These are phyloP conservation scores for Arthrobotrys sinensis DNA, from an alignment of 2,329 filamentous ascomycete species.

Conservation along the genomic window DNA sequence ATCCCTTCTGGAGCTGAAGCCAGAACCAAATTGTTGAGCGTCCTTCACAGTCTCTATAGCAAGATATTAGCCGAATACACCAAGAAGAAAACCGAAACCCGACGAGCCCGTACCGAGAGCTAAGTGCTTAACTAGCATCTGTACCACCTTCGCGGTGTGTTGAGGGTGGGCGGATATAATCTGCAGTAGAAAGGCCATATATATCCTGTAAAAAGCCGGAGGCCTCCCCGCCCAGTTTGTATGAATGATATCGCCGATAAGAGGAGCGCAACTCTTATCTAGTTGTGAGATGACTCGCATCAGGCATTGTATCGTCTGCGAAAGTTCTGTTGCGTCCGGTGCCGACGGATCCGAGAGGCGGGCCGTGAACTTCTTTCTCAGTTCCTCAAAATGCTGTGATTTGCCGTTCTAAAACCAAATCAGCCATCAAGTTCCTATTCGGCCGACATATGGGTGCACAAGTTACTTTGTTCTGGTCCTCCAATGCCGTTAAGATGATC, in stretches of 20 bases:
- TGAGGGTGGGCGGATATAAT: constrained; percentile 86
- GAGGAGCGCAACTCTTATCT: constrained; percentile 73
- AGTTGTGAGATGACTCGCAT: constrained; percentile 75
- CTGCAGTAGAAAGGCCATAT: constrained; percentile 78
- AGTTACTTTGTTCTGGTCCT: constrained; percentile 55
- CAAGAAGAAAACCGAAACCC: constrained; percentile 67
- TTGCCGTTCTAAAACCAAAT: constrained; percentile 25
- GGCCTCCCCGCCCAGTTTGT: constrained; percentile 78
- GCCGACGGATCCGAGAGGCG: constrained; percentile 65
- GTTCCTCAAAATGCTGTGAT: constrained; percentile 52
- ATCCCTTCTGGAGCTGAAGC: constrained; percentile 74
- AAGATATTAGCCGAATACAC: constrained; percentile 66
- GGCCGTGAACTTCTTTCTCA: constrained; percentile 64
- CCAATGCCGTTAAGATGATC: constrained; percentile 46
- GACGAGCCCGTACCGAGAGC: constrained; percentile 70
- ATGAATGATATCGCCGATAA: constrained; percentile 74
- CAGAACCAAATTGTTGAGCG: constrained; percentile 72
- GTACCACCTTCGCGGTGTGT: constrained; percentile 81
- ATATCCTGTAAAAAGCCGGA: constrained; percentile 77
- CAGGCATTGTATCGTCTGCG: constrained; percentile 72
- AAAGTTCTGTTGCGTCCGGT: constrained; percentile 67
- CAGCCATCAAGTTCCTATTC: background rate
- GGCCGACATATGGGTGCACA: background rate
- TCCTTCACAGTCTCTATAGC: constrained; percentile 68
- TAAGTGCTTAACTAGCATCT: constrained; percentile 86